Conservation (phyloP, 345 rosid species). For the Murraya paniculata region DNA sequence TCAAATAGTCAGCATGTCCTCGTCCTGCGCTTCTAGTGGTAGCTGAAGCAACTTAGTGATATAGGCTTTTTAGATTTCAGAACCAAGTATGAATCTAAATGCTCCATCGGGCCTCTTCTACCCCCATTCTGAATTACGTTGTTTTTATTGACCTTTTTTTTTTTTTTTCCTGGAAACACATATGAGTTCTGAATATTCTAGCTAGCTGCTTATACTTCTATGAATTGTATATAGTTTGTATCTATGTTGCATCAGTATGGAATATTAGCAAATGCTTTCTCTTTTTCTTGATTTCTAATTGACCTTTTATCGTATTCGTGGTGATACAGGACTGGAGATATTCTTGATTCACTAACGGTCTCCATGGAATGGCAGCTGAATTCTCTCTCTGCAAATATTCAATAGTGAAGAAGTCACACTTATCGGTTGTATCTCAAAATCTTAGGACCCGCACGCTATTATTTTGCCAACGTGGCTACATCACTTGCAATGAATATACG, state of each 20-base stretch:
- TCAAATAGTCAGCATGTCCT: not conserved
- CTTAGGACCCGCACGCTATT: constrained; percentile 1
- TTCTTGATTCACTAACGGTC: not conserved
- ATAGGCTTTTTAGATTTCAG: not conserved
- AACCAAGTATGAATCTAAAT: not conserved
- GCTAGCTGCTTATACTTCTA: not conserved
- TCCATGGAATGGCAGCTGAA: not conserved
- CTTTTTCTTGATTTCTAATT: not conserved
- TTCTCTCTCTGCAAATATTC: not conserved
- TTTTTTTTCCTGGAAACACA: not conserved
- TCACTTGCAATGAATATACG: not conserved
- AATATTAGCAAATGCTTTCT: not conserved
- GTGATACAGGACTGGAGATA: constrained; percentile 5
- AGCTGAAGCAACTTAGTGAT: not conserved
- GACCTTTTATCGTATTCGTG: not conserved
- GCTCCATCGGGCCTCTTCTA: not conserved
- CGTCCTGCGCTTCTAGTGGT: not conserved
- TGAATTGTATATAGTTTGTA: not conserved
- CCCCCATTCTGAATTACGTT: not conserved
- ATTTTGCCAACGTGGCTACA: not conserved
- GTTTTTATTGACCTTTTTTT: not conserved
- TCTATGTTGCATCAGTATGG: not conserved
- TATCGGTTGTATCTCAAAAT: not conserved
- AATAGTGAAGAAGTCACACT: not conserved
- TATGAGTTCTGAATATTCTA: not conserved